These are phyloP conservation scores for Monosporozyma solicola DNA, from an alignment of 805 yeast genomes.

Conservation along the genomic window DNA sequence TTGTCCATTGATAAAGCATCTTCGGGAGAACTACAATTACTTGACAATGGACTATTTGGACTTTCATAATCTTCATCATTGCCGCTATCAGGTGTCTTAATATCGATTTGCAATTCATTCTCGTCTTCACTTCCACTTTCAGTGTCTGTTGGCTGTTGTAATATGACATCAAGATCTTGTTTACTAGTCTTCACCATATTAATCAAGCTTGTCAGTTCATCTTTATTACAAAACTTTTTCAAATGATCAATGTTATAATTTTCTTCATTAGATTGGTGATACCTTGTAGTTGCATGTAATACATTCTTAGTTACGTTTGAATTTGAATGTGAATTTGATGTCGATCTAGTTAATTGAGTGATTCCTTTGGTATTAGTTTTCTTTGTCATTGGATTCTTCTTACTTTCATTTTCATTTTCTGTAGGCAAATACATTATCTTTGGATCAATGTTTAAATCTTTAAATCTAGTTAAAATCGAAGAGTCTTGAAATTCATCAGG, in stretches of 20 bases:
- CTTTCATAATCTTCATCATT: conserved; percentile 1
- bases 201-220: conserved; percentile 23
- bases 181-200: conserved; percentile 24
- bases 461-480: conserved; percentile 20
- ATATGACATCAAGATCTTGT: conserved; percentile 19
- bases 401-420: conserved; percentile 1
- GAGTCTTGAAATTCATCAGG: conserved; percentile 21
- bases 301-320: neutral
- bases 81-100: neutral
- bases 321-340: neutral
- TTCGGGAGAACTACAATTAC: neutral
- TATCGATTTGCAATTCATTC: conserved; percentile 1
- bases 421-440: conserved; percentile 20
- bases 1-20: neutral
- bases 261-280: neutral
- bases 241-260: conserved; percentile 11
- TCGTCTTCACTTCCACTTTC: conserved; percentile 5
- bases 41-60: conserved; percentile 1
- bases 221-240: conserved; percentile 18
- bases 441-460: conserved; percentile 21
- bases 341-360: neutral
- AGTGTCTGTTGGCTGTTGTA: conserved; percentile 10
- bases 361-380: neutral
- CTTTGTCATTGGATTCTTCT: neutral
- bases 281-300: neutral